Evolutionary conservation across 176 grass and related monocot genomes (phyloP), one percentile per base, ranked within the genome.

Genomic region (Carex pumila): DNA sequence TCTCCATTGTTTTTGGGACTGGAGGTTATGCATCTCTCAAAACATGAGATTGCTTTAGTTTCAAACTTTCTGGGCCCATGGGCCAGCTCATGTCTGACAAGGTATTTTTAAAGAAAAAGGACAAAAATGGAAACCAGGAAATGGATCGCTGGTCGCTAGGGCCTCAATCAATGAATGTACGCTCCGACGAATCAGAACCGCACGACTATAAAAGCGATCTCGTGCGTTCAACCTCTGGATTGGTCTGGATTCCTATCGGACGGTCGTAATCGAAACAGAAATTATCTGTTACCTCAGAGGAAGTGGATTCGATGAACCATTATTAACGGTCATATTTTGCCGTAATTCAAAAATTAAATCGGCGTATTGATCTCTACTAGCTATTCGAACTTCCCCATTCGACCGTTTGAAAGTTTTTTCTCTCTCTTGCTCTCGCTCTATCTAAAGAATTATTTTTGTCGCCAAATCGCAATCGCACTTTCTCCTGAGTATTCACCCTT

Each of bases 311-410:
- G 56, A 81, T 47, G 54, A 41, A 80, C 11, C 5, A 80, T 19
- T 9, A 65, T 67, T 65, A 85, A 85, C 84, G 84, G 84, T 85
- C 71, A 49, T 29, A 77, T 62, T 62, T 30, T 3, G 8, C 57
- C 56, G 37, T 70, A 81, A 81, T 86, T 86, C 85, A 86, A 86
- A 86, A 80, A 71, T 70, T 29, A 70, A 61, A 81, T 79, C 84
- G 39, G 29, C 19, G 6, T 80, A 62, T 7, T 37, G 18, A 12
- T 8, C 34, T 5, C 53, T 34, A 9, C 22, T 47, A 1, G 7
- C 47, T 10, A 50, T 50, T 49, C 45, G 45, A 49, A 8, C 45
- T 45, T 25, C 53, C 70, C 76, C 25, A 86, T 86, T 81, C 39
- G 85, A 86, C 85, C 85, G 85, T 86, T 86, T 83, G 75, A 80